A percentile compares a stretch with the other conserved stretches of the same genome.
Conservation (phyloP, 345 rosid genomes). For the Citrus glauca region DNA sequence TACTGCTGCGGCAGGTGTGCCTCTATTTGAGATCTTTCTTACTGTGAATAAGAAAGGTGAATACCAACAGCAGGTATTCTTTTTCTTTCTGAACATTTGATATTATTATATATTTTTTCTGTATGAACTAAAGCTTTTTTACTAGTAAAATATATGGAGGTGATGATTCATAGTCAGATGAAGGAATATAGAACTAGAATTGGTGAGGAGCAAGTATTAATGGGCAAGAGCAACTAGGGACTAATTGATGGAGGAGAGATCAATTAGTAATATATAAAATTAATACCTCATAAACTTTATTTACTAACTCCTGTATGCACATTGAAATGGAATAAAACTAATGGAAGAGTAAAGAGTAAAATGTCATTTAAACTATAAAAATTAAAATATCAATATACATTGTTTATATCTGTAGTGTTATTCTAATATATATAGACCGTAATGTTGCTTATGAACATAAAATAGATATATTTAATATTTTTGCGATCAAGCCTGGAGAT, state of each 20-base stretch:
- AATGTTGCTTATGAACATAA: neutral
- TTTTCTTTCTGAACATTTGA: slow-evolving; percentile 2
- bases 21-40: slow-evolving; percentile 84
- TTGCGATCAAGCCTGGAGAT: neutral
- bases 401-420: neutral
- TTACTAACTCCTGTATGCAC: neutral
- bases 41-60: slow-evolving; percentile 61
- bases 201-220: neutral
- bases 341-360: neutral
- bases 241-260: neutral
- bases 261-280: neutral
- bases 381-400: neutral
- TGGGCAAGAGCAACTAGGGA: neutral
- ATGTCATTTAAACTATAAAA: neutral
- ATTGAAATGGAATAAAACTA: neutral
- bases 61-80: slow-evolving; percentile 75
- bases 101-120: slow-evolving; percentile 1
- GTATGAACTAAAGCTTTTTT: neutral
- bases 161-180: neutral
- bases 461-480: neutral
- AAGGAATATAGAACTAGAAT: neutral
- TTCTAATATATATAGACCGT: neutral
- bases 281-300: neutral
- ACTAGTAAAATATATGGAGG: neutral
- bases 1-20: slow-evolving; percentile 62